Evolutionary conservation across 768 basidiomycete species (phyloP), one percentile per base, ranked within the genome.

Genomic region (Russula earlei): DNA sequence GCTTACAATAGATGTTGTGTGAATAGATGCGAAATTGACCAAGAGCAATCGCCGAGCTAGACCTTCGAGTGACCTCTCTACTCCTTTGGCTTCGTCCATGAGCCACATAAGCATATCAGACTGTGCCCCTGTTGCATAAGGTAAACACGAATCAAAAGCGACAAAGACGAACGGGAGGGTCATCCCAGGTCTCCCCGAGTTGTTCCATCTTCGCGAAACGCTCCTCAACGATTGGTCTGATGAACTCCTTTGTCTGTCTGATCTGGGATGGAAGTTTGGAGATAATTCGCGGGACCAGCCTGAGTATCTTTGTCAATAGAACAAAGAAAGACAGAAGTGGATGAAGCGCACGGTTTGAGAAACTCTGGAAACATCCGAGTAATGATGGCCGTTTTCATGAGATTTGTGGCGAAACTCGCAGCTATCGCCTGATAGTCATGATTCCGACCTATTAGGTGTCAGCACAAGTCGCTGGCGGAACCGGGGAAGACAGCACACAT

Each of bases 81-180:
- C 31, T 59, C 67, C 58, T 63, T 63, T 40, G 40, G 66, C 66
- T 12, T 67, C 68, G 10, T 68, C 68, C 60, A 76, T 67, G n/a
- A 76, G 62, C 75, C 73, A 74, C 31, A 67, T 67, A 12, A 76
- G 66, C 62, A 74, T 45, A 58, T 75, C 75, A 42, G 71, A 69
- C 72, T 74, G 47, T 19, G 31, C 9, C 45, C 6, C 27, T 25
- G 44, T 31, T 27, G 63, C 5, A 64, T n/a, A 15, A 24, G 8
- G 4, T 17, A 27, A 33, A 15, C 11, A 6, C 4, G 2, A 36
- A 14, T 6, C 3, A 12, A 45, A 3, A 24, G 2, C 9, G 7
- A 37, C 19, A 11, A 14, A 1, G n/a, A 51, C 49, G n/a, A 22
- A 51, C 50, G 9, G 50, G 50, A 9, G 31, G 14, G n/a, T 51